These are phyloP conservation scores for Trametes coccinea DNA, from an alignment of 768 basidiomycete species.

Conservation along the genomic window DNA sequence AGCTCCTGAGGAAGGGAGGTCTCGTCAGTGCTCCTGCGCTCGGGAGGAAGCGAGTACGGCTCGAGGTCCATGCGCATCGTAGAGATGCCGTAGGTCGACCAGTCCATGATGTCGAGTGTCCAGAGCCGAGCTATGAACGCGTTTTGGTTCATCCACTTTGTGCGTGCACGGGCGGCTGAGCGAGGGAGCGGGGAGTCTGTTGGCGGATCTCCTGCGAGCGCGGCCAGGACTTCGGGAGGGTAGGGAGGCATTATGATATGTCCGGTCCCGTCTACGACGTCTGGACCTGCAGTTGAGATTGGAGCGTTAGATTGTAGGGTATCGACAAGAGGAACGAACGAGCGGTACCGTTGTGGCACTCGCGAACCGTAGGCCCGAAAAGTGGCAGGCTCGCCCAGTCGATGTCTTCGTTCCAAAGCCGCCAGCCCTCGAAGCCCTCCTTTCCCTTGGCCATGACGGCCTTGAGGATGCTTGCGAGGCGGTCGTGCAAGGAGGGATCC, in stretches of 20 bases:
- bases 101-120: conserved; percentile 8
- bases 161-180: background rate
- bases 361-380: conserved; percentile 4
- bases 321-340: too few species aligned
- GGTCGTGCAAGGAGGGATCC: conserved; percentile 3
- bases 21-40: background rate
- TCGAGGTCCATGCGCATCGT: conserved; percentile 16
- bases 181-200: background rate
- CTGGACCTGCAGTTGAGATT: too few species aligned
- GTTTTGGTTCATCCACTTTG: conserved; percentile 14
- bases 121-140: conserved; percentile 15
- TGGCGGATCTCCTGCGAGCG: conserved; percentile 2
- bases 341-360: conserved; percentile 11
- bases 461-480: background rate
- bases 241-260: too few species aligned
- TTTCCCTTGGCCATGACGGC: conserved; percentile 2
- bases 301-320: too few species aligned
- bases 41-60: background rate
- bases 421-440: conserved; percentile 7
- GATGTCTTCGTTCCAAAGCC: background rate
- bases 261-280: too few species aligned
- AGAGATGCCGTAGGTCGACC: conserved; percentile 11
- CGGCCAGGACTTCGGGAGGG: background rate
- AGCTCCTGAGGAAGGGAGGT: background rate
- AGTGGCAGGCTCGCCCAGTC: conserved; percentile 6